Evolutionary conservation across 768 basidiomycete genomes (phyloP).

Genomic region (Amanita rimosa): DNA sequence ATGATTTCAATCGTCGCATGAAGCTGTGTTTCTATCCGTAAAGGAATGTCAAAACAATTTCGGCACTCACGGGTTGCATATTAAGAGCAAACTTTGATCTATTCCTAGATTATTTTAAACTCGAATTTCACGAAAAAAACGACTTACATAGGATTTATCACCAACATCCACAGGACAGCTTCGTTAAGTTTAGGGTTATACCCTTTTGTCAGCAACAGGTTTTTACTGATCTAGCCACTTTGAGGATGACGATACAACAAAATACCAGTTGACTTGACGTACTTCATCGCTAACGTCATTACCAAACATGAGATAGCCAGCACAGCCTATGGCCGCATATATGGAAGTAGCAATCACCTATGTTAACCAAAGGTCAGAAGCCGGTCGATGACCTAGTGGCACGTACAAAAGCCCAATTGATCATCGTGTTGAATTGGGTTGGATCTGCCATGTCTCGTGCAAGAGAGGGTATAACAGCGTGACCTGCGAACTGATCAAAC

Average conservation of each 20-base stretch:
- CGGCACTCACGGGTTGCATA: constrained; percentile 56
- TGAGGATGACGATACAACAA: background rate
- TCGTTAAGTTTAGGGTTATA: constrained; percentile 65
- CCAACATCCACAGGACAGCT: constrained; percentile 78
- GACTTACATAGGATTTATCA: constrained; percentile 61
- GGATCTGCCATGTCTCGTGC: constrained; percentile 87
- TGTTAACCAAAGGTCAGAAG: constrained; percentile 10
- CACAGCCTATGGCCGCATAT: constrained; percentile 59
- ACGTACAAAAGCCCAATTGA: constrained; percentile 78
- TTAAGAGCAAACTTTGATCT: constrained; percentile 86
- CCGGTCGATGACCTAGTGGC: background rate
- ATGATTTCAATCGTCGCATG: constrained; percentile 75
- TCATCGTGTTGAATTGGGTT: constrained; percentile 67
- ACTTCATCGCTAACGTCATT: constrained; percentile 72
- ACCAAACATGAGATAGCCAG: constrained; percentile 92
- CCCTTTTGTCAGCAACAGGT: constrained; percentile 62
- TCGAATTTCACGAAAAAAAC: background rate
- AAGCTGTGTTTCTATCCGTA: constrained; percentile 31
- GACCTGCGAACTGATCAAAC: constrained; percentile 65
- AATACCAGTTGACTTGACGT: constrained; percentile 9
- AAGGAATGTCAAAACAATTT: background rate
- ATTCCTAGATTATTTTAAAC: background rate
- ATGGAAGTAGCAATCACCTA: constrained; percentile 53
- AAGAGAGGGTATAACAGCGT: constrained; percentile 84
- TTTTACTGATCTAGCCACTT: constrained; percentile 58